Conservation (phyloP, 345 rosid species). For the Erysimum cheiranthoides region DNA sequence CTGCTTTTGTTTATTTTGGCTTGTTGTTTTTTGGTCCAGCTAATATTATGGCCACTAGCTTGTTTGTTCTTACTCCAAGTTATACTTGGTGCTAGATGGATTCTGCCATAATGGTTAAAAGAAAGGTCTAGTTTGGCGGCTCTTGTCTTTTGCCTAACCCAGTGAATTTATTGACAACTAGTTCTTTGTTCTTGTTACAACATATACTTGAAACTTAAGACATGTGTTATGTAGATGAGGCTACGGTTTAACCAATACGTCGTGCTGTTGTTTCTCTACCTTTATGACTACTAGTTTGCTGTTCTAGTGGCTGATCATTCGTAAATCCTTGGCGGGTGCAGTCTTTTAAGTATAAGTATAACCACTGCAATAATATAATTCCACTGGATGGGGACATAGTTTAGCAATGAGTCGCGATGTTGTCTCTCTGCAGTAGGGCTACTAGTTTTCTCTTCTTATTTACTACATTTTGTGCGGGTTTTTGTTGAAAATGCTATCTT, state of each 20-base stretch:
- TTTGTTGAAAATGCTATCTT: conserved; percentile 5
- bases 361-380: background rate
- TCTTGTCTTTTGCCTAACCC: background rate
- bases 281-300: conserved; percentile 19
- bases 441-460: background rate
- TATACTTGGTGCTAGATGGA: conserved; percentile 8
- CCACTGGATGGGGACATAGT: background rate
- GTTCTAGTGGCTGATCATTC: background rate
- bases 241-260: background rate
- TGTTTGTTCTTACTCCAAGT: conserved; percentile 34
- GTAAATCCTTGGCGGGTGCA: background rate
- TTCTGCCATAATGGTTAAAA: background rate
- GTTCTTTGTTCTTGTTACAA: background rate
- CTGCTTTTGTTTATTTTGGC: conserved; percentile 23
- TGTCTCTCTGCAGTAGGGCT: background rate
- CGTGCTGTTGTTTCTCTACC: background rate
- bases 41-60: conserved; percentile 27
- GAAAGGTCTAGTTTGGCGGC: conserved; percentile 8
- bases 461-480: background rate
- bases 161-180: background rate
- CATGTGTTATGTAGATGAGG: background rate
- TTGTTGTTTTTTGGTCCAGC: conserved; percentile 32
- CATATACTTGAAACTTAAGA: background rate
- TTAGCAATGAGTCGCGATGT: conserved; percentile 9
- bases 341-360: conserved; percentile 17